Evolutionary conservation across 176 grass and related monocot genomes (phyloP), one percentile per base, ranked within the genome.

Genomic region (Eragrostis curvula): DNA sequence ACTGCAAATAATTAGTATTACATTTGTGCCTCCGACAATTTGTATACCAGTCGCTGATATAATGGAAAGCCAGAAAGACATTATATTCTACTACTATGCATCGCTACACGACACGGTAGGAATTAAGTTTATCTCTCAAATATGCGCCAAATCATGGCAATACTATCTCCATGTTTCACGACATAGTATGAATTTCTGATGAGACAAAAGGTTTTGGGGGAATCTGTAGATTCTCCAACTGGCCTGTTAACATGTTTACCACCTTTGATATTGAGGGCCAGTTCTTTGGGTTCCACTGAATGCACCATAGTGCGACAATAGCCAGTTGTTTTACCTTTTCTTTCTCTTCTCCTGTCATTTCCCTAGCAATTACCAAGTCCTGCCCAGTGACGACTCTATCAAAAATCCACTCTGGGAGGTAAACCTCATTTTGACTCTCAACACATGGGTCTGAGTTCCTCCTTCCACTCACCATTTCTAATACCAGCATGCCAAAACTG

Each of bases 221-320:
- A 6, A 91, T 84, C 30, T 84, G 62, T 30, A 91, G 66, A 71
- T 60, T 65, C 32, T 91, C 67, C 63, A 14, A 48, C 47, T 27
- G 53, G 0, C 48, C 48, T 39, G 71, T 69, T 13, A 90, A 68
- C 88, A 90, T 90, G 23, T 90, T 71, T 14, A 90, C 73, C 45
- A 84, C 84, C 73, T 74, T 87, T 9, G 66, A 75, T 79, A 90
- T 90, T 12, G 89, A 56, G 25, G 89, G 84, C 10, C 84, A 57
- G n/a, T 87, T 80, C 27, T 15, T 68, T 16, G 84, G 89, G 52
- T 87, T 87, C 89, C 89, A 91, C 20, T 91, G 89, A 70, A 91
- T 84, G 43, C 89, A 91, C 89, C 87, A 89, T 47, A 89, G 74
- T 7, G 82, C 76, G 3, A 48, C 66, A 85, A 86, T 86, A 9